Evolutionary conservation across 2,329 filamentous ascomycete genomes (phyloP).

Genomic region (Capronia coronata): DNA sequence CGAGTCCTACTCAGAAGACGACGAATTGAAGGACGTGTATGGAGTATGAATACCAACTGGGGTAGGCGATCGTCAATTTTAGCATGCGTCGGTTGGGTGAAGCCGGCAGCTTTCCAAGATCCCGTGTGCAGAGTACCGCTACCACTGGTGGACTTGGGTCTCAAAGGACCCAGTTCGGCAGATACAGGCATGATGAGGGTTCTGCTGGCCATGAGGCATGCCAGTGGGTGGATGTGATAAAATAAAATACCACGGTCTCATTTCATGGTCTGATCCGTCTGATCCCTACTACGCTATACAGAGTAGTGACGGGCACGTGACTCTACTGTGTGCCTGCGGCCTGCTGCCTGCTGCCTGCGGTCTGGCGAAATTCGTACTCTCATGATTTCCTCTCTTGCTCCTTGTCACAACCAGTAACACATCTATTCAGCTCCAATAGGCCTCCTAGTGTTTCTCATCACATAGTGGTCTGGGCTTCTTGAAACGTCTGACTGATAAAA

Average conservation of each 20-base stretch:
- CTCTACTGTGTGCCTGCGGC: no score
- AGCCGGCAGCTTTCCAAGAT: neutral
- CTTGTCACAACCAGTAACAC: neutral
- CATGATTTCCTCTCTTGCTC: neutral
- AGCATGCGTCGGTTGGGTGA: constrained; percentile 2
- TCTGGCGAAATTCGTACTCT: no score
- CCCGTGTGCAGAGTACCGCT: constrained; percentile 5
- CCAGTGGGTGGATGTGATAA: no score
- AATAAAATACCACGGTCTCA: no score
- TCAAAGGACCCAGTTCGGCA: no score
- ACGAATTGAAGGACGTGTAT: constrained; percentile 27
- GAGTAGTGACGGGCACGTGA: no score
- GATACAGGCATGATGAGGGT: no score
- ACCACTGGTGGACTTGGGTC: neutral
- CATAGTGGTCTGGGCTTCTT: neutral
- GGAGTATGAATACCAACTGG: constrained; percentile 10
- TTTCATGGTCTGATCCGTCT: no score
- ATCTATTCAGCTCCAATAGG: neutral
- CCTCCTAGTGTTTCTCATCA: no score
- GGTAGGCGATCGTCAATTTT: constrained; percentile 1
- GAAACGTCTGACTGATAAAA: neutral
- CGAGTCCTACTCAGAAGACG: constrained; percentile 24
- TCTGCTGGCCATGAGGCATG: no score
- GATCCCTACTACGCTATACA: no score
- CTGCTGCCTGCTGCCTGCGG: no score